Percentiles rank a stretch among this genome's conserved stretches.
Conservation (phyloP, 176 grass and related monocot species). For the Avena insularis region DNA sequence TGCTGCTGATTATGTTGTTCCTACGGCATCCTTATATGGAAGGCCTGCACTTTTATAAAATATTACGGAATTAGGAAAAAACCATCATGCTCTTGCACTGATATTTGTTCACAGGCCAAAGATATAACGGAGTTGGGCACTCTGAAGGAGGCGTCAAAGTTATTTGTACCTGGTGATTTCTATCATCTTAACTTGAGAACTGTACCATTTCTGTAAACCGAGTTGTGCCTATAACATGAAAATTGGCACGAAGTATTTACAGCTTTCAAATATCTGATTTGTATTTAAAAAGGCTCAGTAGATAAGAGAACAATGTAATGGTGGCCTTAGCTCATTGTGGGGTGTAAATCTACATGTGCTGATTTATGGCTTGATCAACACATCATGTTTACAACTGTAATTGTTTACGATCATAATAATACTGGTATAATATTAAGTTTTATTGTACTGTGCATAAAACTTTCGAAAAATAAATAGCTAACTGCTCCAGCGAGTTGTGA, state of each 20-base stretch:
- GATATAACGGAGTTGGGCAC: slow-evolving; percentile 93
- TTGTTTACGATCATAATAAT: background rate
- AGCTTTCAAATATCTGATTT: slow-evolving; percentile 21
- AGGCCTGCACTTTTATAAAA: slow-evolving; percentile 26
- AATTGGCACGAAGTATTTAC: background rate
- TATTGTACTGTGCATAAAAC: slow-evolving; percentile 22
- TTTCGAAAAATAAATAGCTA: slow-evolving; percentile 11
- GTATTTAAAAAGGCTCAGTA: background rate
- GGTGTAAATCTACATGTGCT: background rate
- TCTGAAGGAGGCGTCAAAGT: slow-evolving; percentile 88
- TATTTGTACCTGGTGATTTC: slow-evolving; percentile 94
- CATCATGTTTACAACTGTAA: slow-evolving; percentile 5
- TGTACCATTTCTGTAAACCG: background rate
- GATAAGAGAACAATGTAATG: background rate
- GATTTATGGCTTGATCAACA: slow-evolving; percentile 10
- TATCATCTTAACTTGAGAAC: slow-evolving; percentile 37
- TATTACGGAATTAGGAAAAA: slow-evolving; percentile 9
- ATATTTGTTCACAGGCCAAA: slow-evolving; percentile 68
- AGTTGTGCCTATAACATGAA: slow-evolving; percentile 33
- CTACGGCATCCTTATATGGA: background rate
- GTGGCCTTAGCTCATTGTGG: background rate
- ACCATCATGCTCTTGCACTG: slow-evolving; percentile 39
- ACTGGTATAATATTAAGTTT: background rate
- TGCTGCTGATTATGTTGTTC: slow-evolving; percentile 21
- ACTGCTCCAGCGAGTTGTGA: slow-evolving; percentile 17